Evolutionary conservation across 768 basidiomycete species (phyloP).

Genomic region (Mycena latifolia): DNA sequence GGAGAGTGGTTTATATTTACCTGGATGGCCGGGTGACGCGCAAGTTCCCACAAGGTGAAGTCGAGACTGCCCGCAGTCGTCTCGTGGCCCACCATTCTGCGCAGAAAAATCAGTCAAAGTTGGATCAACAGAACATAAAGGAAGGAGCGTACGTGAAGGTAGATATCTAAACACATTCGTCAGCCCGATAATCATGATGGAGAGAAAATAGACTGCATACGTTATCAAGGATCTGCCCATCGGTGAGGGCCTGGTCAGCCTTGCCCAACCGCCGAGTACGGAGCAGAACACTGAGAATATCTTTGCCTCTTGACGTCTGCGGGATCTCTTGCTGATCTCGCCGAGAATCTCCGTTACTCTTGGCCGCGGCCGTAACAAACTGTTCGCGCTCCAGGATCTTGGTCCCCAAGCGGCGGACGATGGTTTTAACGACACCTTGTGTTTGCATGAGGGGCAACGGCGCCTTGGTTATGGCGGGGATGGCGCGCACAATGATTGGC

Average conservation of each 20-base stretch:
- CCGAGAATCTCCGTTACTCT: neutral
- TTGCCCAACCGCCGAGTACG: constrained; percentile 29
- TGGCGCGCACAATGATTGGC: constrained; percentile 43
- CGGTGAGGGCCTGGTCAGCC: constrained; percentile 21
- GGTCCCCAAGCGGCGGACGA: constrained; percentile 40
- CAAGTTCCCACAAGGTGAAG: constrained; percentile 55
- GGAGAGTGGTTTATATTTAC: constrained; percentile 10
- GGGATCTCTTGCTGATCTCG: neutral
- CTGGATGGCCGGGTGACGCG: constrained; percentile 50
- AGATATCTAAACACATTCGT: constrained; percentile 30
- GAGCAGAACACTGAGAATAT: constrained; percentile 44
- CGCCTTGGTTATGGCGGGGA: constrained; percentile 41
- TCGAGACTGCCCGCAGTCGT: constrained; percentile 52
- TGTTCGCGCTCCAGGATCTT: constrained; percentile 39
- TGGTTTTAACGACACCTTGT: constrained; percentile 41
- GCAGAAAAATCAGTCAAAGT: neutral
- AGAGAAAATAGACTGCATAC: constrained; percentile 29
- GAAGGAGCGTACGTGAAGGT: constrained; percentile 35
- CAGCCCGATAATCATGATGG: neutral
- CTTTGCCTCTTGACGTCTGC: constrained; percentile 12
- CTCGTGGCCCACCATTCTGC: constrained; percentile 57
- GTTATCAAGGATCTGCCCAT: constrained; percentile 44
- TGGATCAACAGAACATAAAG: neutral
- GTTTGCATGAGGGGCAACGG: constrained; percentile 42
- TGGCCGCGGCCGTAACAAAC: neutral